phyloP scores from a whole-genome alignment of 2,329 filamentous ascomycete species.

The Eurotiales sp. region DNA sequence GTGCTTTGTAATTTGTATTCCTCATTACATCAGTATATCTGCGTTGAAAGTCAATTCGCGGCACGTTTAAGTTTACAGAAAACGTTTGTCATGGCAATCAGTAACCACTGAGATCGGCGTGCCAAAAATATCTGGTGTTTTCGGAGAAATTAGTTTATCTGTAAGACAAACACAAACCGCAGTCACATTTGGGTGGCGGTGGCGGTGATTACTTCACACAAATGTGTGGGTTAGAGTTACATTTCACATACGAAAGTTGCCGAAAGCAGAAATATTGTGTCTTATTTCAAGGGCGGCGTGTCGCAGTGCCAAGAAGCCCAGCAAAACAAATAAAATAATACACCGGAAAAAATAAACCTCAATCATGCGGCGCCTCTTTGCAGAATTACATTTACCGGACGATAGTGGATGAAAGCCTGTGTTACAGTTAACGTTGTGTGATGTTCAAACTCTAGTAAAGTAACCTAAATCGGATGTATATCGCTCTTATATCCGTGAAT shows the following conservation, averaged over 20 bases:
- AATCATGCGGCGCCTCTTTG: not conserved
- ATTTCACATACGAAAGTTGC: not conserved
- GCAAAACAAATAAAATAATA: slow-evolving; percentile 2
- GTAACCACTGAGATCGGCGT: not conserved
- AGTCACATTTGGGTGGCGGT: not conserved
- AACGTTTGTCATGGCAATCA: no score
- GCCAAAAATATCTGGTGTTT: not conserved
- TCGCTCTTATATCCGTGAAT: no score
- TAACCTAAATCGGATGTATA: not conserved
- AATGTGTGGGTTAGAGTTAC: not conserved
- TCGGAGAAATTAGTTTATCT: not conserved
- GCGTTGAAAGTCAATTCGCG: not conserved
- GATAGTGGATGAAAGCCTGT: not conserved
- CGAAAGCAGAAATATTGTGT: not conserved
- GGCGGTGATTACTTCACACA: not conserved
- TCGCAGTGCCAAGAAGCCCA: not conserved
- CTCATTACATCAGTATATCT: not conserved
- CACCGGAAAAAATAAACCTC: not conserved
- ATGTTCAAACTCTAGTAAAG: not conserved
- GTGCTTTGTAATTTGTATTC: not conserved
- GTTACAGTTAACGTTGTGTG: not conserved
- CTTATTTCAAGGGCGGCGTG: not conserved
- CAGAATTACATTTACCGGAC: not conserved
- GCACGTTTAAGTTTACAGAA: not conserved
- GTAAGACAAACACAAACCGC: not conserved